These are phyloP conservation scores for Cephaloascus albidus DNA, from an alignment of 805 yeast genomes.

Conservation along the genomic window DNA sequence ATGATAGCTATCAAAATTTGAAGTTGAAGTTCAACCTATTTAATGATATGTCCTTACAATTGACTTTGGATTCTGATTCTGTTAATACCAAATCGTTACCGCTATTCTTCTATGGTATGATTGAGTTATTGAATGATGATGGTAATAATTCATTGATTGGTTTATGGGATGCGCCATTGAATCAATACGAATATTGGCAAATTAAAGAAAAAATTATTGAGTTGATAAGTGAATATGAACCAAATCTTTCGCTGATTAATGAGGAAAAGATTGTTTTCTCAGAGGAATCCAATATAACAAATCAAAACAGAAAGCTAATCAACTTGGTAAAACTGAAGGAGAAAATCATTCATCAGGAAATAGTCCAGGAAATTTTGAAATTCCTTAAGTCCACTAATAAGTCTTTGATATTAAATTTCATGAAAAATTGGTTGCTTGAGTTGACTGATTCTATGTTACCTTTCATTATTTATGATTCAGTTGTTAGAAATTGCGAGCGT, in stretches of 20 bases:
- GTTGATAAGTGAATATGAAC: slow-evolving; percentile 3
- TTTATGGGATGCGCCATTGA: slow-evolving; percentile 20
- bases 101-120: slow-evolving; percentile 1
- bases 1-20: slow-evolving; percentile 23
- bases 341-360: neutral
- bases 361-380: neutral
- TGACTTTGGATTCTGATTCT: slow-evolving; percentile 21
- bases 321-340: neutral
- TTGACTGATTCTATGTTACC: slow-evolving; percentile 31
- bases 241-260: neutral
- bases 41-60: slow-evolving; percentile 30
- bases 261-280: neutral
- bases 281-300: neutral
- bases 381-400: slow-evolving; percentile 4
- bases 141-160: slow-evolving; percentile 2
- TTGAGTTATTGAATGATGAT: slow-evolving; percentile 12
- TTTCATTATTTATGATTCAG: slow-evolving; percentile 25
- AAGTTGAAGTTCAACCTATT: slow-evolving; percentile 25
- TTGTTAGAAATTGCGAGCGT: slow-evolving; percentile 11
- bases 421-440: slow-evolving; percentile 31
- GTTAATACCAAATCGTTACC: slow-evolving; percentile 12
- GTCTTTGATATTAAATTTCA: slow-evolving; percentile 16
- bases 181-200: slow-evolving; percentile 23
- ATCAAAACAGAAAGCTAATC: neutral
- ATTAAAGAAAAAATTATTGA: slow-evolving; percentile 17